phyloP scores from a whole-genome alignment of 352 stramenopile genomes.

The Phytophthora megakarya region DNA sequence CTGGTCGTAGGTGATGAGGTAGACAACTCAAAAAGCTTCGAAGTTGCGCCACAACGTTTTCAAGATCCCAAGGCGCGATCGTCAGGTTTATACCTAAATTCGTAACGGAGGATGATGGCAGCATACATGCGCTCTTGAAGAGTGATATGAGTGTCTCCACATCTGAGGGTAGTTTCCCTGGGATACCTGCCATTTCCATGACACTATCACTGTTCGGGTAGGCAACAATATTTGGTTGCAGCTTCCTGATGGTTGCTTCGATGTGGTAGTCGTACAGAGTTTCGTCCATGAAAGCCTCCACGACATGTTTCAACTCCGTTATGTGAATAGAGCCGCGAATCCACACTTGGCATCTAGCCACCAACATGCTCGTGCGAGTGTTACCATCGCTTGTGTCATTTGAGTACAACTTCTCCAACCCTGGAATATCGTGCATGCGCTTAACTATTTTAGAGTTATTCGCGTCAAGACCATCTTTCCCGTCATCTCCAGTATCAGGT shows the following conservation, averaged over 20 bases:
- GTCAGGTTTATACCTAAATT: conserved; percentile 46
- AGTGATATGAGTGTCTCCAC: conserved; percentile 50
- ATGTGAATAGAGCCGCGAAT: conserved; percentile 69
- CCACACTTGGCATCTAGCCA: conserved; percentile 71
- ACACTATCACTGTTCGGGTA: conserved; percentile 5
- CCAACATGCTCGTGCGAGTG: conserved; percentile 16
- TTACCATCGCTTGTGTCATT: not conserved
- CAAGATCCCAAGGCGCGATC: conserved; percentile 69
- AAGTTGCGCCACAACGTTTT: conserved; percentile 57
- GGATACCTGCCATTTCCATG: conserved; percentile 1
- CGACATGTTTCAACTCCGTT: conserved; percentile 53
- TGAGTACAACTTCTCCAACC: conserved; percentile 29
- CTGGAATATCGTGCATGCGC: conserved; percentile 32
- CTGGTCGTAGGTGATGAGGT: conserved; percentile 57
- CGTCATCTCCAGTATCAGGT: conserved; percentile 9
- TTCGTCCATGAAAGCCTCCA: conserved; percentile 79
- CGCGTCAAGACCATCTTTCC: not conserved
- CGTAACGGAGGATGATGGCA: conserved; percentile 66
- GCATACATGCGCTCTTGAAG: conserved; percentile 50
- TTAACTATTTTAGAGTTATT: conserved; percentile 14
- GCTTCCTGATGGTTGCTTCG: conserved; percentile 53
- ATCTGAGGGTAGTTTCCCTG: conserved; percentile 26
- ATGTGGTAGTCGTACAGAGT: conserved; percentile 83
- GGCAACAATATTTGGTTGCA: conserved; percentile 20
- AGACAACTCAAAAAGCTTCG: conserved; percentile 58